Conservation (phyloP, 352 stramenopile genomes). For the Phytophthora quininea region DNA sequence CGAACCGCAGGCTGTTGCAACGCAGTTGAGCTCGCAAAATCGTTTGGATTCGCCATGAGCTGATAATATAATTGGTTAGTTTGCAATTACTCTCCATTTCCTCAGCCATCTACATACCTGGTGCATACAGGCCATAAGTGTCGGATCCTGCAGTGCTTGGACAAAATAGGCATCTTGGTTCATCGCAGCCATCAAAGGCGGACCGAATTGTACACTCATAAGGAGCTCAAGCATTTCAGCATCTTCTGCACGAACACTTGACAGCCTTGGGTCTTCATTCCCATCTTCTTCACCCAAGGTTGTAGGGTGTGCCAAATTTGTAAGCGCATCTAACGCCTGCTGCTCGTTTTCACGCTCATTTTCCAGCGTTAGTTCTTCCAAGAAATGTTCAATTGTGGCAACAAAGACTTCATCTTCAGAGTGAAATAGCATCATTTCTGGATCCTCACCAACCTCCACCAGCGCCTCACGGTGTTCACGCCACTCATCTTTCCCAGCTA, state of each 20-base stretch:
- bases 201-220: constrained; percentile 50
- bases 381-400: constrained; percentile 39
- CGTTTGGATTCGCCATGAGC: constrained; percentile 62
- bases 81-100: background rate
- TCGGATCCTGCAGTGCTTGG: constrained; percentile 50
- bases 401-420: constrained; percentile 55
- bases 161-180: constrained; percentile 63
- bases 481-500: constrained; percentile 38
- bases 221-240: constrained; percentile 51
- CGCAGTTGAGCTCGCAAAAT: constrained; percentile 39
- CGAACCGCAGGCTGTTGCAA: constrained; percentile 44
- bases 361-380: constrained; percentile 30
- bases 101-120: constrained; percentile 47
- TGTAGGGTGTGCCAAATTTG: constrained; percentile 19
- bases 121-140: constrained; percentile 65
- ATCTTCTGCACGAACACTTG: constrained; percentile 14
- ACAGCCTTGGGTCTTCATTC: constrained; percentile 9
- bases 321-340: constrained; percentile 22
- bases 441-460: constrained; percentile 70
- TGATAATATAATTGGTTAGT: constrained; percentile 16
- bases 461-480: constrained; percentile 38
- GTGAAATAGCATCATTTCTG: constrained; percentile 73
- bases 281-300: constrained; percentile 28
- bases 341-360: constrained; percentile 29
- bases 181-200: constrained; percentile 64